These are phyloP conservation scores for Triangularia setosa DNA, from an alignment of 2,329 filamentous ascomycete species.

Conservation along the genomic window DNA sequence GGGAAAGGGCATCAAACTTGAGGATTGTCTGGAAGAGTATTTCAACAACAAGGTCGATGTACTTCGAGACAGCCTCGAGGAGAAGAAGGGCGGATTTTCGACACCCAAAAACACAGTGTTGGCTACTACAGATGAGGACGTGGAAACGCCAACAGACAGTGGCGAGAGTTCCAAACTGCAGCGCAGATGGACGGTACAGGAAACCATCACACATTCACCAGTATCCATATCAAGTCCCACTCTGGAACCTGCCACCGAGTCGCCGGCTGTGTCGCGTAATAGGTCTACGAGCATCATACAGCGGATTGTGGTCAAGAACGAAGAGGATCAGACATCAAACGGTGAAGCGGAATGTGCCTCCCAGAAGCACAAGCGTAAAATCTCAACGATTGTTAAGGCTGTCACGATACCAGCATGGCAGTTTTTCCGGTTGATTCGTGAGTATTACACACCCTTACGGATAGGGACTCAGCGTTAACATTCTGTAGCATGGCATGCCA, in stretches of 20 bases:
- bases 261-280: slow-evolving; percentile 36
- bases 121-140: slow-evolving; percentile 29
- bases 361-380: slow-evolving; percentile 42
- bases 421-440: slow-evolving; percentile 89
- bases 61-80: slow-evolving; percentile 62
- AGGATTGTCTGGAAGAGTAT: slow-evolving; percentile 89
- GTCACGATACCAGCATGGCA: slow-evolving; percentile 97
- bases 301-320: slow-evolving; percentile 51
- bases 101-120: slow-evolving; percentile 33
- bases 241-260: slow-evolving; percentile 27
- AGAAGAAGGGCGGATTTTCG: slow-evolving; percentile 42
- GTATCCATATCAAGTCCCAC: slow-evolving; percentile 17
- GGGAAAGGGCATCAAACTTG: slow-evolving; percentile 69
- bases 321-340: slow-evolving; percentile 40
- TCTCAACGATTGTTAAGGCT: slow-evolving; percentile 63
- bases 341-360: slow-evolving; percentile 40
- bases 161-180: slow-evolving; percentile 29
- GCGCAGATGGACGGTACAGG: slow-evolving; percentile 34
- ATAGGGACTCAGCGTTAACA: slow-evolving; percentile 31
- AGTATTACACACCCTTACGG: slow-evolving; percentile 34
- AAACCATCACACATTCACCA: slow-evolving; percentile 17
- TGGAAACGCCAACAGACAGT: slow-evolving; percentile 17
- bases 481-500: slow-evolving; percentile 74
- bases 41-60: slow-evolving; percentile 95
- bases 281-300: slow-evolving; percentile 60